These are phyloP conservation scores for Hypomontagnella submonticulosa DNA, from an alignment of 495 filamentous ascomycete species.

Conservation along the genomic window DNA sequence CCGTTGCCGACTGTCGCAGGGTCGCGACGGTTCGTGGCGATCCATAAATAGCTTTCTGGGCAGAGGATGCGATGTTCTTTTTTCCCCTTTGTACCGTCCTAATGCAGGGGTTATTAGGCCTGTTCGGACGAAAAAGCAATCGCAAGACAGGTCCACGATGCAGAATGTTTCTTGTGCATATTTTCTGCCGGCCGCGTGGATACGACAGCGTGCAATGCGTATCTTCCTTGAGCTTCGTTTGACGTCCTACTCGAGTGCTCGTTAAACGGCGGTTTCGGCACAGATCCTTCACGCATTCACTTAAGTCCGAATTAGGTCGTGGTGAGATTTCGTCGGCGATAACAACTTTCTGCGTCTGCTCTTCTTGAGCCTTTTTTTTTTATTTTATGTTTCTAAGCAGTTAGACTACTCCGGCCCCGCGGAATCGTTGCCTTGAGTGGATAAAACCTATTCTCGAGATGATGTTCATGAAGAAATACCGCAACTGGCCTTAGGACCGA, in stretches of 20 bases:
- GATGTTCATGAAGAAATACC: no score
- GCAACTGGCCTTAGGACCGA: no score
- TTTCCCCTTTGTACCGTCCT: slow-evolving; percentile 9
- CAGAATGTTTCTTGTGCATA: not conserved
- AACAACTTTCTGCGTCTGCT: not conserved
- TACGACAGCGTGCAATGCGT: no score
- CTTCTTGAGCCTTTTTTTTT: slow-evolving; percentile 2
- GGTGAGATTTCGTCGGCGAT: slow-evolving; percentile 17
- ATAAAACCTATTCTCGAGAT: no score
- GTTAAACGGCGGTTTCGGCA: not conserved
- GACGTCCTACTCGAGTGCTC: not conserved
- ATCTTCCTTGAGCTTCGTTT: no score
- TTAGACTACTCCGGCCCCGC: no score
- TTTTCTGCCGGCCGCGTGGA: no score
- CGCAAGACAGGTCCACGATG: slow-evolving; percentile 2
- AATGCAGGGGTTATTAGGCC: not conserved
- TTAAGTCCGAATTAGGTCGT: slow-evolving; percentile 4
- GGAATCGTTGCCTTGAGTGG: no score
- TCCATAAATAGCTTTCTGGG: not conserved
- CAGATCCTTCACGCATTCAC: slow-evolving; percentile 18
- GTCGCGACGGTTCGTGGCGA: no score
- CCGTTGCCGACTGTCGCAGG: not conserved
- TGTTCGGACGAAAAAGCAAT: slow-evolving; percentile 4
- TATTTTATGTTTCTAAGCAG: no score
- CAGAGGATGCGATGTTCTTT: slow-evolving; percentile 12